A percentile compares a stretch with the other conserved stretches of the same genome.
These are phyloP conservation scores for Fusarium sp. DNA, from an alignment of 2,329 filamentous ascomycete genomes.

Conservation along the genomic window DNA sequence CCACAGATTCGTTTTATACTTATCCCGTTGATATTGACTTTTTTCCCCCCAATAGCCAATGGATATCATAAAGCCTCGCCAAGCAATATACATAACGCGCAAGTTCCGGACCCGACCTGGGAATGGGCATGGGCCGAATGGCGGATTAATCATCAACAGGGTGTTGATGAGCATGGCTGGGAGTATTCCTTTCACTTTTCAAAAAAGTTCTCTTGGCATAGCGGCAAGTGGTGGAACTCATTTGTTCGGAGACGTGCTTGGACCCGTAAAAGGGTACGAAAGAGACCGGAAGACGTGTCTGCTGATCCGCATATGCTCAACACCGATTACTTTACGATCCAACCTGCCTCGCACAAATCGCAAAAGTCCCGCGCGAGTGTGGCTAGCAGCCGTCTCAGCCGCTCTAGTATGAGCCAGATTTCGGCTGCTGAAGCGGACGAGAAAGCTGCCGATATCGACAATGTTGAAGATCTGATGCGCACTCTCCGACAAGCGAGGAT, in stretches of 20 bases:
- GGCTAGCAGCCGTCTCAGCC: slow-evolving; percentile 50
- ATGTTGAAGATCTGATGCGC: slow-evolving; percentile 75
- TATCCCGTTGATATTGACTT: slow-evolving; percentile 9
- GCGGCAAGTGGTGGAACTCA: slow-evolving; percentile 90
- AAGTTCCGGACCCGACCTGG: slow-evolving; percentile 95
- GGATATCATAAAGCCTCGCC: slow-evolving; percentile 68
- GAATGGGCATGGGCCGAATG: slow-evolving; percentile 82
- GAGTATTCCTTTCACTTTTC: slow-evolving; percentile 93
- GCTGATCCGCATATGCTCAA: slow-evolving; percentile 74
- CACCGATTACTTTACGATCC: slow-evolving; percentile 83
- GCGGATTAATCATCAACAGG: slow-evolving; percentile 76
- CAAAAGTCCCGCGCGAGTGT: slow-evolving; percentile 49
- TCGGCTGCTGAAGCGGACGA: slow-evolving; percentile 60
- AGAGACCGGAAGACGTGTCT: slow-evolving; percentile 56
- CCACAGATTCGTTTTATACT: neutral
- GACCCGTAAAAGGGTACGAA: slow-evolving; percentile 82
- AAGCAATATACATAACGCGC: slow-evolving; percentile 82
- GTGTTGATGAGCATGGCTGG: slow-evolving; percentile 89
- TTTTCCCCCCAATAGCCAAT: slow-evolving; percentile 63
- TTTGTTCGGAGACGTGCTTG: slow-evolving; percentile 92
- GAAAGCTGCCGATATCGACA: slow-evolving; percentile 67
- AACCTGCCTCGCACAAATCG: slow-evolving; percentile 60
- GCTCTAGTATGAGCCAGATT: slow-evolving; percentile 51
- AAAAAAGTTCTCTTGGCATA: slow-evolving; percentile 84
- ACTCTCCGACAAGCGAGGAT: slow-evolving; percentile 77